Base-by-base conservation (phyloP, 2,329 filamentous ascomycete genomes). In the Sphaerostilbella broomeana region DNA sequence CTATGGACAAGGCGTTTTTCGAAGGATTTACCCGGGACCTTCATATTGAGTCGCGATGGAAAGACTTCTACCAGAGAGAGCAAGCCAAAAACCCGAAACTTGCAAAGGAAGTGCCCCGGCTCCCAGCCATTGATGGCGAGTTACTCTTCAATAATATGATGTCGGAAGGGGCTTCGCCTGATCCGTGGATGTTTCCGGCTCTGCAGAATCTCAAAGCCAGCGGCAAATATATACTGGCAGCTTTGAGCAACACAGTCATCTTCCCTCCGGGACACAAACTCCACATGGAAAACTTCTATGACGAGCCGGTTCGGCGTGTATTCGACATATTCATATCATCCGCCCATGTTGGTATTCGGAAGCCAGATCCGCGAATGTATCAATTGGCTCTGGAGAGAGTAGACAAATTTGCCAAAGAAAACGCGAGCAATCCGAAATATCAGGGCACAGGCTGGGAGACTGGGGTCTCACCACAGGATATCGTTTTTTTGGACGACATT, bases 61-160 rank as follows among this genome's bases (percentile, higher is more conserved):
- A 70, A 16, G 64, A 70, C 6, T 97, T 77, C 55, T 75, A 78
- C 64, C 45, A 53, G 30, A 52, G 54, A 20, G 67, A 70, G 42
- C 64, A 61, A 40, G 54, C 54, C 47, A 69, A 63, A 54, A 55
- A 68, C 44, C 61, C 65, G 2, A 57, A 42, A 17, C 62, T 66
- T 10, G 61, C 61, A 16, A 54, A 44, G 13, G 50, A 63, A 12
- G 52, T 72, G 0, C 84, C 86, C 2, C 71, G 79, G 0, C 58
- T 88, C 0, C 90, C 90, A 0, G 60, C 68, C 2, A 72, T 97
- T 31, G 81, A 97, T 54, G 84, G 77, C 11, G 79, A 87, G 56
- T 78, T 67, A 62, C 69, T 98, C 19, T 95, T 95, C 67, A 84
- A 86, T 74, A 75, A 83, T 53, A 97, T 97, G 89, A 95, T 97